Percentiles rank a stretch among this genome's conserved stretches.
Conservation (phyloP, 495 filamentous ascomycete genomes). For the Pseudevernia furfuracea region DNA sequence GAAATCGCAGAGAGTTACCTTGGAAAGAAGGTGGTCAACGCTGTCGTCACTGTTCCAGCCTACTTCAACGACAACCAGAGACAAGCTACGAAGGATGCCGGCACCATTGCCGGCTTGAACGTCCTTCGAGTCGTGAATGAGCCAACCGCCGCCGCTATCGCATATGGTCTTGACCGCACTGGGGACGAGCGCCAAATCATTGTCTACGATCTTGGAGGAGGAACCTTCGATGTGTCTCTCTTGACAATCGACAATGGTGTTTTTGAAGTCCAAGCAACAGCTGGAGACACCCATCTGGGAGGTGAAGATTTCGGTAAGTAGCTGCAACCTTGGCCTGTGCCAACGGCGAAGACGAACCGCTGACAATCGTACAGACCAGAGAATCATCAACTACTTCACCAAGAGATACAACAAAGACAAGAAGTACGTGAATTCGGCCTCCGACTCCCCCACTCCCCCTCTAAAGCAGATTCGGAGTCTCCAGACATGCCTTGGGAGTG, state of each 20-base stretch:
- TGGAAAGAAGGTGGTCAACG: conserved; percentile 91
- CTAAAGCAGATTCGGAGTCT: not conserved
- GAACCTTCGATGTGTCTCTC: conserved; percentile 99
- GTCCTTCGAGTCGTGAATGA: conserved; percentile 97
- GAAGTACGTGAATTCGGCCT: conserved; percentile 74
- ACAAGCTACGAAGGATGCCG: conserved; percentile 96
- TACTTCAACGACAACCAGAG: conserved; percentile 99
- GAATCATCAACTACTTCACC: conserved; percentile 92
- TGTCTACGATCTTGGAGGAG: conserved; percentile 98
- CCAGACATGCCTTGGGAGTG: not conserved
- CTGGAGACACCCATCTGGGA: conserved; percentile 98
- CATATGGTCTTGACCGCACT: conserved; percentile 77
- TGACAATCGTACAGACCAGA: conserved; percentile 55
- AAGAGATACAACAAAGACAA: conserved; percentile 98
- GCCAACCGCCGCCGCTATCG: conserved; percentile 63
- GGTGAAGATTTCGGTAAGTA: conserved; percentile 77
- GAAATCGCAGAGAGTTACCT: conserved; percentile 90
- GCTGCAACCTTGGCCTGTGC: not conserved
- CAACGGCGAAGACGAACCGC: not conserved
- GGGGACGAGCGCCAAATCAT: conserved; percentile 85
- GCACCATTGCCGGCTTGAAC: conserved; percentile 88
- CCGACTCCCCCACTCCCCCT: not conserved
- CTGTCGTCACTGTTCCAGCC: conserved; percentile 93
- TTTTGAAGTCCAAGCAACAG: conserved; percentile 96
- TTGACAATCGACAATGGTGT: conserved; percentile 94